Percentiles rank a stretch among this genome's conserved stretches.
Conservation (phyloP, 352 stramenopile species). For the Phytopythium cucurbitacearum region DNA sequence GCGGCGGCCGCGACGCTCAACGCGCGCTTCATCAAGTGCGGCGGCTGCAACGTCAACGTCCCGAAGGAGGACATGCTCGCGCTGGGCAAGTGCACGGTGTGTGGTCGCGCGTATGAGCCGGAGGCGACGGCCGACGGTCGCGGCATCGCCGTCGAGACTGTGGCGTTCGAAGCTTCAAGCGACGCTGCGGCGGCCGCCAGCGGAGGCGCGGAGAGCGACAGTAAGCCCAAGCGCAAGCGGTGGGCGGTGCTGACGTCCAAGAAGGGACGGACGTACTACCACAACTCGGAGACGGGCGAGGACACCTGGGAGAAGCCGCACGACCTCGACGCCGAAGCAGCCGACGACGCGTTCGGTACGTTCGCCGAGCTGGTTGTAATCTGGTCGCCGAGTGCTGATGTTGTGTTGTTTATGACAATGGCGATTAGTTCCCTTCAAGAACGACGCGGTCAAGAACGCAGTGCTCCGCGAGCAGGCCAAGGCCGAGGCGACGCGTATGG, state of each 20-base stretch:
- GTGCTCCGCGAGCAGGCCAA: conserved; percentile 75
- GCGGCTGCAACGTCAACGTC: conserved; percentile 67
- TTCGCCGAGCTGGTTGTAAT: not conserved
- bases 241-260: conserved; percentile 68
- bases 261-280: conserved; percentile 68
- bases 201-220: not conserved
- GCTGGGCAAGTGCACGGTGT: conserved; percentile 60
- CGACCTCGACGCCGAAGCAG: conserved; percentile 59
- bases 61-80: conserved; percentile 73
- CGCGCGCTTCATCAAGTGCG: conserved; percentile 79
- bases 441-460: conserved; percentile 76
- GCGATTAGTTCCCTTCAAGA: conserved; percentile 74
- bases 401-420: conserved; percentile 1
- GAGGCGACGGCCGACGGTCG: conserved; percentile 17
- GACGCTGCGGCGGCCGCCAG: conserved; percentile 1
- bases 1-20: conserved; percentile 54
- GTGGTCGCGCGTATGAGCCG: conserved; percentile 33
- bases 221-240: conserved; percentile 32
- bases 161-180: conserved; percentile 25
- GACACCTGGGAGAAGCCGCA: conserved; percentile 70
- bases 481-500: conserved; percentile 62
- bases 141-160: conserved; percentile 23
- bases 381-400: conserved; percentile 3
- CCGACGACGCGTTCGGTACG: conserved; percentile 55
- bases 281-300: conserved; percentile 80